Conservation (phyloP, 2,329 filamentous ascomycete species). For the Clarireedia paspali region DNA sequence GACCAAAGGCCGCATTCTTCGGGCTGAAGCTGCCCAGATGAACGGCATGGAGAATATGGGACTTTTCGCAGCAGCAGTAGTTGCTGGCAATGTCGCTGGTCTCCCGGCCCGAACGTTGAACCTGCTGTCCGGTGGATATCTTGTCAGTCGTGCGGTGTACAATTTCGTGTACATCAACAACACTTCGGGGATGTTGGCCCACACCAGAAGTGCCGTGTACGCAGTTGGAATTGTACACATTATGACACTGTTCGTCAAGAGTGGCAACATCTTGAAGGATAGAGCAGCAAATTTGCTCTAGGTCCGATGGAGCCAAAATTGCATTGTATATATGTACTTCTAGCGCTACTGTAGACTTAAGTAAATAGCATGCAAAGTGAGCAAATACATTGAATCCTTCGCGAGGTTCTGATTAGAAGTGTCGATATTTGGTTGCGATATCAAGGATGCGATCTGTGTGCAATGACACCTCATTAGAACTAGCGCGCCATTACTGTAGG, state of each 20-base stretch:
- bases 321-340: too few species aligned
- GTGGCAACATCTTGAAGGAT: slow-evolving; percentile 16
- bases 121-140: slow-evolving; percentile 13
- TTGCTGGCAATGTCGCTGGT: slow-evolving; percentile 32
- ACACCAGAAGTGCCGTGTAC: slow-evolving; percentile 13
- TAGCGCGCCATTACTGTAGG: too few species aligned
- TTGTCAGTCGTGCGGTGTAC: slow-evolving; percentile 17
- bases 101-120: slow-evolving; percentile 21
- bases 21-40: slow-evolving; percentile 31
- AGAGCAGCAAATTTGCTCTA: not conserved
- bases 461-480: too few species aligned
- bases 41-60: slow-evolving; percentile 35
- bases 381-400: too few species aligned
- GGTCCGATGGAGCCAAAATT: not conserved
- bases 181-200: slow-evolving; percentile 8
- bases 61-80: slow-evolving; percentile 32
- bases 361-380: too few species aligned
- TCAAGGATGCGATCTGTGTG: too few species aligned
- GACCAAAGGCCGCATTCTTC: slow-evolving; percentile 29
- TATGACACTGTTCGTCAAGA: slow-evolving; percentile 20
- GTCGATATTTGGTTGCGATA: too few species aligned
- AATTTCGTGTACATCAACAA: slow-evolving; percentile 22
- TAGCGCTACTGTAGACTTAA: too few species aligned
- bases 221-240: slow-evolving; percentile 15
- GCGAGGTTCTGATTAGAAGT: too few species aligned